phyloP scores from a whole-genome alignment of 1,284 basidiomycete genomes.

The Lentinus polychrous region DNA sequence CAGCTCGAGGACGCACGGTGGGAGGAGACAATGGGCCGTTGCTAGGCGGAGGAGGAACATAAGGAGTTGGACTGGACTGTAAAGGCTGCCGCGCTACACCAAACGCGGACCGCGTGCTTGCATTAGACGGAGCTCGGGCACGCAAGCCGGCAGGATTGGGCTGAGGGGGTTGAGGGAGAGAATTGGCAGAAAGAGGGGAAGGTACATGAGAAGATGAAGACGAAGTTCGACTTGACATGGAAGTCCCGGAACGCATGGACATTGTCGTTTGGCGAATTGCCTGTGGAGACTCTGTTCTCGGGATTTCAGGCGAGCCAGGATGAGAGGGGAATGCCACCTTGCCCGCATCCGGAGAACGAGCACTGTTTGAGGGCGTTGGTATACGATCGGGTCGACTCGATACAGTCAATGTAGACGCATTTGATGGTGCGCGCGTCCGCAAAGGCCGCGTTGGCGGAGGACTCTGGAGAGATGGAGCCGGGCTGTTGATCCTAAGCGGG shows the following conservation, averaged over 20 bases:
- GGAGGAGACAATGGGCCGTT: not conserved
- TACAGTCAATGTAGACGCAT: conserved; percentile 4
- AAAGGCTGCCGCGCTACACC: conserved; percentile 17
- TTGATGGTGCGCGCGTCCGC: conserved; percentile 17
- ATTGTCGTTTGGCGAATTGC: conserved; percentile 3
- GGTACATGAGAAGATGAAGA: not conserved
- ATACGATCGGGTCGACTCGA: not conserved
- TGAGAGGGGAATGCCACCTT: conserved; percentile 12
- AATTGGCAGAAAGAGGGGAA: not conserved
- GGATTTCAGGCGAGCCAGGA: conserved; percentile 7
- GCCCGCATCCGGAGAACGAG: not conserved
- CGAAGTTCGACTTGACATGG: conserved; percentile 7
- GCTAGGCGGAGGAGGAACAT: conserved; percentile 7
- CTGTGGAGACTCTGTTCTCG: conserved; percentile 5
- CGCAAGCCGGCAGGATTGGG: conserved; percentile 2
- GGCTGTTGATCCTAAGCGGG: not conserved
- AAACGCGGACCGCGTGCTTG: conserved; percentile 14
- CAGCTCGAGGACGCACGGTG: conserved; percentile 17
- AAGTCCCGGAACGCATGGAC: conserved; percentile 7
- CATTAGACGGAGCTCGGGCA: conserved; percentile 17
- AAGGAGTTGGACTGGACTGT: conserved; percentile 17
- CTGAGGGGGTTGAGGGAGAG: conserved; percentile 1
- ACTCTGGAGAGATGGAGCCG: not conserved
- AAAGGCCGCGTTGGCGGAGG: conserved; percentile 10
- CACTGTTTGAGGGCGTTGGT: not conserved